Conservation (phyloP, 1,284 basidiomycete species). For the Puccinia polysora region DNA sequence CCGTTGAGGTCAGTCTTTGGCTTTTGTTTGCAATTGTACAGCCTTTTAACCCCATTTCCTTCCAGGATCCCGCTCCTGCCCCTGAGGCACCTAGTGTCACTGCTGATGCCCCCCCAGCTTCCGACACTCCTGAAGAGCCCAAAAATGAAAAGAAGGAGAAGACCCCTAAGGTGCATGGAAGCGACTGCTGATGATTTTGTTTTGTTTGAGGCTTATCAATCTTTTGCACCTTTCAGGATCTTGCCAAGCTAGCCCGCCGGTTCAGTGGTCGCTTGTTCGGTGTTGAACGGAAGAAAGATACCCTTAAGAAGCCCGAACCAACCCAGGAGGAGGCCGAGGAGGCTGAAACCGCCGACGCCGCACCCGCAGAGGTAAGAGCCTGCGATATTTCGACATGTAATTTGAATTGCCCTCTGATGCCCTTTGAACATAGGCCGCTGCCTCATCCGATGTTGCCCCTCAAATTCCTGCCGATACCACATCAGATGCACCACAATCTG, state of each 20-base stretch:
- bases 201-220: background rate
- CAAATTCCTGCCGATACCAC: slow-evolving; percentile 27
- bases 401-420: background rate
- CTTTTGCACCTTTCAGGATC: slow-evolving; percentile 2
- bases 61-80: background rate
- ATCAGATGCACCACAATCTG: background rate
- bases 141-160: slow-evolving; percentile 37
- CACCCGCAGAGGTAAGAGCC: slow-evolving; percentile 11
- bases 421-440: background rate
- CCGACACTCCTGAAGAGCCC: slow-evolving; percentile 10
- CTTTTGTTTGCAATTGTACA: background rate
- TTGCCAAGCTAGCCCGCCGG: slow-evolving; percentile 37
- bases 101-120: background rate
- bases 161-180: slow-evolving; percentile 42
- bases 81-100: background rate
- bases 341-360: background rate
- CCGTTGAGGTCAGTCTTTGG: slow-evolving; percentile 4
- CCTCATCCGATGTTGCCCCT: background rate
- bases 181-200: no score
- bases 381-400: no score
- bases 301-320: slow-evolving; percentile 20
- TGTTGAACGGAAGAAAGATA: slow-evolving; percentile 28
- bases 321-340: slow-evolving; percentile 32
- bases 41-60: background rate
- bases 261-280: slow-evolving; percentile 43